A percentile compares a stretch with the other conserved stretches of the same genome.
Conservation (phyloP, 352 stramenopile species). For the Phytophthora podocarpi region DNA sequence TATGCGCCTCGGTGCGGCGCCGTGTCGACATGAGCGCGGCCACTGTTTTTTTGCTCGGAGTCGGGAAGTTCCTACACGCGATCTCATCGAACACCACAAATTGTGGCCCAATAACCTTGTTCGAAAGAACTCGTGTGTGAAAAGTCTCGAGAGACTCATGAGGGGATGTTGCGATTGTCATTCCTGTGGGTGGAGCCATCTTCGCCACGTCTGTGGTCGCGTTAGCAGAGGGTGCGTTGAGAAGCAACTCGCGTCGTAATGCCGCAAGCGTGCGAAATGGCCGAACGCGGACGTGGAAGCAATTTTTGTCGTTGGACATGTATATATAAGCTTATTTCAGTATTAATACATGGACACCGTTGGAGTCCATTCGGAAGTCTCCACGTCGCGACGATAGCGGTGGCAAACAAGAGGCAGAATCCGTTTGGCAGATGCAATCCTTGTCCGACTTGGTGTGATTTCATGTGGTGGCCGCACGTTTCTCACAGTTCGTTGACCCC, state of each 20-base stretch:
- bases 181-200: constrained; percentile 28
- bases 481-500: constrained; percentile 11
- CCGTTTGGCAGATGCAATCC: not conserved
- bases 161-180: constrained; percentile 35
- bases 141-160: constrained; percentile 1
- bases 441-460: constrained; percentile 22
- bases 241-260: constrained; percentile 12
- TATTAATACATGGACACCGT: too few species aligned
- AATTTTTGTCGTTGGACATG: too few species aligned
- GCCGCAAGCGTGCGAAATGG: constrained; percentile 2
- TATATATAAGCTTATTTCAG: too few species aligned
- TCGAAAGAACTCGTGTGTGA: constrained; percentile 2
- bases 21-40: constrained; percentile 3
- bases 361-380: too few species aligned
- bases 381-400: not conserved
- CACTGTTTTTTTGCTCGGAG: not conserved
- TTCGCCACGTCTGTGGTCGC: constrained; percentile 6
- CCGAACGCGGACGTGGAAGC: constrained; percentile 5
- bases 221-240: constrained; percentile 4
- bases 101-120: too few species aligned
- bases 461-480: too few species aligned
- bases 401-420: not conserved
- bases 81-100: constrained; percentile 9
- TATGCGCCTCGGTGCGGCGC: not conserved
- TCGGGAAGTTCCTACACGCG: not conserved